Conservation (phyloP, 257 asterid genomes). For the Nyctanthes arbortristis region DNA sequence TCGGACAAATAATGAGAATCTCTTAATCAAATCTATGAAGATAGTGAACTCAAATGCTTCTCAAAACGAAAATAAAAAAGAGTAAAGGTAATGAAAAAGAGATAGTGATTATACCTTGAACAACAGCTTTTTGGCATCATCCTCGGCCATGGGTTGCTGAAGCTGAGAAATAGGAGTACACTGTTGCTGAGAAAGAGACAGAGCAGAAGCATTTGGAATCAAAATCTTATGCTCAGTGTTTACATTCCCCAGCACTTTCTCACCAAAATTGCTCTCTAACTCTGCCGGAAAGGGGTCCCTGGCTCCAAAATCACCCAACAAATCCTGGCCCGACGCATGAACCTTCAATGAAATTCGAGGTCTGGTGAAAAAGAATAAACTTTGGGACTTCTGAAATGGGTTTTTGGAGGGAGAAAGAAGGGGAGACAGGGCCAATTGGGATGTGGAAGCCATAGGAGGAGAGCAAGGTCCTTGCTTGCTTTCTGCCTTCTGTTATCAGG, state of each 20-base stretch:
- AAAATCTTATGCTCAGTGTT: conserved; percentile 85
- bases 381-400: conserved; percentile 19
- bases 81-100: not conserved
- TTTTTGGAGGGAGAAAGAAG: conserved; percentile 35
- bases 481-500: conserved; percentile 1
- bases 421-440: conserved; percentile 39
- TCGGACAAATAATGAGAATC: too few relatives aligned
- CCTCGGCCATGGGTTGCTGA: conserved; percentile 49
- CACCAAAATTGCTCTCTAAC: conserved; percentile 72
- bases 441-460: conserved; percentile 53
- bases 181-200: conserved; percentile 61
- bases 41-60: too few relatives aligned
- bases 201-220: conserved; percentile 68
- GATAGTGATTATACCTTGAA: conserved; percentile 59
- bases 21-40: too few relatives aligned
- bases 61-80: not conserved
- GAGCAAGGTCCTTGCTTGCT: not conserved
- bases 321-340: conserved; percentile 37
- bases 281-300: conserved; percentile 95
- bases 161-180: conserved; percentile 44
- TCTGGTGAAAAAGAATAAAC: conserved; percentile 6
- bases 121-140: conserved; percentile 55
- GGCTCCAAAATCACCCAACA: conserved; percentile 84
- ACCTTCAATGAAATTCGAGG: conserved; percentile 24
- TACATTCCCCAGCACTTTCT: conserved; percentile 54